Conservation (phyloP, 2,329 filamentous ascomycete species). For the Venturia carpophila region DNA sequence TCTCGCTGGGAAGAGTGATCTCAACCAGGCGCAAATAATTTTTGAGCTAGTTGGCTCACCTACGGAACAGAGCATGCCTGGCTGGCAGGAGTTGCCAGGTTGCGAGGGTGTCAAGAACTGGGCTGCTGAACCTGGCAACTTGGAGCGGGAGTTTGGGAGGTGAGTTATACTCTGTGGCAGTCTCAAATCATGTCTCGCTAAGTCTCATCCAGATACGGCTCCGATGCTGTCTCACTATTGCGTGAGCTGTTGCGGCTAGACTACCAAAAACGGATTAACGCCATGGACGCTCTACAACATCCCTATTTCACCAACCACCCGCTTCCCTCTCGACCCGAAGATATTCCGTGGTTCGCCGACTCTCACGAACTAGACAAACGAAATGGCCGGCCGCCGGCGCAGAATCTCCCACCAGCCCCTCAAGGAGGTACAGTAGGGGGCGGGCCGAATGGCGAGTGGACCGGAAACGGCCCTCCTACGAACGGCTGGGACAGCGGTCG, state of each 20-base stretch:
- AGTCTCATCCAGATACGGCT: constrained; percentile 42
- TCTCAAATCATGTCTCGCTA: neutral
- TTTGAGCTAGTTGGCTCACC: constrained; percentile 89
- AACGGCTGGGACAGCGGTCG: constrained; percentile 7
- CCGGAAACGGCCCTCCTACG: constrained; percentile 1
- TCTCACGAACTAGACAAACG: constrained; percentile 94
- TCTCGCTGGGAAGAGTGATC: constrained; percentile 78
- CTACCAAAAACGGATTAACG: constrained; percentile 83
- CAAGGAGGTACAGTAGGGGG: constrained; percentile 78
- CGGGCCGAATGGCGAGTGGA: constrained; percentile 48
- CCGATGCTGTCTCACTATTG: constrained; percentile 69
- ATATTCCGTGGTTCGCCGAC: constrained; percentile 87
- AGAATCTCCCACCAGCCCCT: constrained; percentile 78
- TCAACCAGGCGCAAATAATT: constrained; percentile 85
- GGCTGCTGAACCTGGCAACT: constrained; percentile 53
- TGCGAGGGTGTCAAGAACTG: constrained; percentile 64
- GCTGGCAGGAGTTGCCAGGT: constrained; percentile 75
- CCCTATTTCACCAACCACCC: constrained; percentile 80
- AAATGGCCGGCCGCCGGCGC: constrained; percentile 80
- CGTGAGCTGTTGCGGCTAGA: constrained; percentile 79
- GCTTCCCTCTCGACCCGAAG: constrained; percentile 69
- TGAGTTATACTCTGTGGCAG: constrained; percentile 32
- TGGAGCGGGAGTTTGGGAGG: constrained; percentile 69
- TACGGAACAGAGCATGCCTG: constrained; percentile 85
- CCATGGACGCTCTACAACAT: constrained; percentile 85